phyloP scores from a whole-genome alignment of 768 basidiomycete genomes.

The Amylocystis lapponica region DNA sequence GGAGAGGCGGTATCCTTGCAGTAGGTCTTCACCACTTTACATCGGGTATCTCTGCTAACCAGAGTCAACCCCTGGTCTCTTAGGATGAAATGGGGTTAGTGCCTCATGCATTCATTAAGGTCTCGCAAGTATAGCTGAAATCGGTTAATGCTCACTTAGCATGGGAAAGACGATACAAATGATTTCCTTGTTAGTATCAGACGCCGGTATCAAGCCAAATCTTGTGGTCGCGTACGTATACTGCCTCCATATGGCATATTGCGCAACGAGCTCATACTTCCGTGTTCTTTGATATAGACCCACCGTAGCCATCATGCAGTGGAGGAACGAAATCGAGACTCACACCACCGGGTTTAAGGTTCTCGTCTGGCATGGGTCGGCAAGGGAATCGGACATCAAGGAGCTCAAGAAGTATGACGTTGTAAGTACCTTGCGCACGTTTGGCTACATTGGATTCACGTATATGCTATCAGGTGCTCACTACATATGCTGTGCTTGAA shows the following conservation, averaged over 20 bases:
- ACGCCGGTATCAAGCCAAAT: slow-evolving; percentile 66
- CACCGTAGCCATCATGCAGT: slow-evolving; percentile 63
- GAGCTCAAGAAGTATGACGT: slow-evolving; percentile 85
- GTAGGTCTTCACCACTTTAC: slow-evolving; percentile 43
- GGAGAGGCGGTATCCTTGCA: slow-evolving; percentile 91
- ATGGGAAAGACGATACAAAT: slow-evolving; percentile 98
- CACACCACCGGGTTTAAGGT: slow-evolving; percentile 84
- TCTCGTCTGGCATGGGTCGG: slow-evolving; percentile 87
- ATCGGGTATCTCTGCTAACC: not conserved
- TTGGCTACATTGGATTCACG: not conserved
- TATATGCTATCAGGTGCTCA: slow-evolving; percentile 52
- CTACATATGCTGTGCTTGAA: slow-evolving; percentile 85
- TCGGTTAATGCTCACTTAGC: slow-evolving; percentile 36
- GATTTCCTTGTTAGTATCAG: slow-evolving; percentile 81
- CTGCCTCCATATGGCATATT: not conserved
- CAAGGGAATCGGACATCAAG: slow-evolving; percentile 58
- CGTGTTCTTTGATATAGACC: slow-evolving; percentile 25
- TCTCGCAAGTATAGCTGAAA: not conserved
- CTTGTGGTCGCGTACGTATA: slow-evolving; percentile 83
- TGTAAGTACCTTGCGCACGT: slow-evolving; percentile 37
- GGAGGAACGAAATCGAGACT: slow-evolving; percentile 88
- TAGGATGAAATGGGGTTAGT: slow-evolving; percentile 90
- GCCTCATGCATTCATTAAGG: not conserved
- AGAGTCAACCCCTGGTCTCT: not conserved
- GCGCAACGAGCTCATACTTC: not conserved